Evolutionary conservation across 2,329 filamentous ascomycete species (phyloP).

Genomic region (Colletotrichum caudatum): DNA sequence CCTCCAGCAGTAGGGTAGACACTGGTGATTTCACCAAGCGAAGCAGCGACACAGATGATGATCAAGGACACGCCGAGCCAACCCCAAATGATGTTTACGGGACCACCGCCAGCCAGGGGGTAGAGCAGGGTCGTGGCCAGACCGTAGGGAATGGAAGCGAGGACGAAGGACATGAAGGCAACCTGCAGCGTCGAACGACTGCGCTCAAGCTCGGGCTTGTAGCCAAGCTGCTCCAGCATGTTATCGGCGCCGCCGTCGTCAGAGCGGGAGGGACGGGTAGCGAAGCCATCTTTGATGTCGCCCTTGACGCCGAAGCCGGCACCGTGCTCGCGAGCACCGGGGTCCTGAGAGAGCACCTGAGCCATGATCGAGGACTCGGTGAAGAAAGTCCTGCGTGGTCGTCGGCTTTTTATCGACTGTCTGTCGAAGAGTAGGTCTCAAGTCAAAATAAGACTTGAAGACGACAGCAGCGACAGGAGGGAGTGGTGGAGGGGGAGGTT

Average conservation of each 20-base stretch:
- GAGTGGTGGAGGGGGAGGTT: conserved; percentile 5
- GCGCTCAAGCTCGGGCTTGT: conserved; percentile 73
- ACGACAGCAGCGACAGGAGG: background rate
- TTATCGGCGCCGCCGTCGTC: conserved; percentile 67
- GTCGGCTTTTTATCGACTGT: background rate
- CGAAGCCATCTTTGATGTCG: conserved; percentile 39
- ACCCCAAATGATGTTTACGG: conserved; percentile 78
- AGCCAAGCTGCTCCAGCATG: conserved; percentile 72
- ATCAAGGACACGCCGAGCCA: conserved; percentile 77
- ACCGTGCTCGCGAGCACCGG: conserved; percentile 41
- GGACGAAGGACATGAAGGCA: conserved; percentile 81
- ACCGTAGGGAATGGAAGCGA: conserved; percentile 80
- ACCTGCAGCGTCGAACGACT: conserved; percentile 77
- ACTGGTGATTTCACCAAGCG: conserved; percentile 79
- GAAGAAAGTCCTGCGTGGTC: conserved; percentile 1
- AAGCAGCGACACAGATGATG: conserved; percentile 77
- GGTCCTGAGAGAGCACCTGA: conserved; percentile 41
- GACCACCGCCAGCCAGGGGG: conserved; percentile 74
- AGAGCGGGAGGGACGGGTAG: conserved; percentile 42
- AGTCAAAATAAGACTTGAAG: conserved; percentile 3
- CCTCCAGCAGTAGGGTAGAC: conserved; percentile 82
- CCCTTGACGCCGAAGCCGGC: conserved; percentile 31
- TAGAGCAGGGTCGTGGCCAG: conserved; percentile 77
- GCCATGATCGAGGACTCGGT: conserved; percentile 23
- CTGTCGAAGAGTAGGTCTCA: conserved; percentile 11